Evolutionary conservation across 2,329 filamentous ascomycete species (phyloP).

Genomic region (Rosellinia necatrix): DNA sequence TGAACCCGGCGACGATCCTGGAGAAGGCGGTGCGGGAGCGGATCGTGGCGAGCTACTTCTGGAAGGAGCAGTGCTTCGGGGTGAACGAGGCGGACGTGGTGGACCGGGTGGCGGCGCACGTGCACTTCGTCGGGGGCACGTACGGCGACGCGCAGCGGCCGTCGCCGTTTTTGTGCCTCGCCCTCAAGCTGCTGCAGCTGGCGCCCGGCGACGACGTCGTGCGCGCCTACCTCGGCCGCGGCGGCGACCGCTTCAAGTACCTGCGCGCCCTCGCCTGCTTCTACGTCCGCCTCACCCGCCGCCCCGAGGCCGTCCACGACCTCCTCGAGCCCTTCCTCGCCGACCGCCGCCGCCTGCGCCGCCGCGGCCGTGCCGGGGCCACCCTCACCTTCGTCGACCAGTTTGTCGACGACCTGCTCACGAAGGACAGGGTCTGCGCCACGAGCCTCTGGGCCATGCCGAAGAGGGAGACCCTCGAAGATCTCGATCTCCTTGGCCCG

Average conservation of each 20-base stretch:
- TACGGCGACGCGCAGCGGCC: conserved; percentile 84
- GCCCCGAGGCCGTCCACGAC: conserved; percentile 78
- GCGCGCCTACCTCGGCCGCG: conserved; percentile 76
- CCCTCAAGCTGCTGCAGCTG: conserved; percentile 92
- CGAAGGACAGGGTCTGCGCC: conserved; percentile 86
- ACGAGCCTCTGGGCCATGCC: conserved; percentile 94
- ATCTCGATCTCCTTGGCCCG: conserved; percentile 84
- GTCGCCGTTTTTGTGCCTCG: conserved; percentile 89
- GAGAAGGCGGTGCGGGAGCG: conserved; percentile 95
- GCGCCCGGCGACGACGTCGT: conserved; percentile 80
- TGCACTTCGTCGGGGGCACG: conserved; percentile 85
- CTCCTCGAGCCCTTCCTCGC: conserved; percentile 81
- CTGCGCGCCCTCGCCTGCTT: conserved; percentile 87
- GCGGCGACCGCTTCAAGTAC: conserved; percentile 81
- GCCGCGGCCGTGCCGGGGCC: conserved; percentile 75
- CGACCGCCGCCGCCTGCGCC: conserved; percentile 82
- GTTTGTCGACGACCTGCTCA: conserved; percentile 90
- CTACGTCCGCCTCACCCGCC: conserved; percentile 87
- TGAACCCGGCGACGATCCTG: conserved; percentile 94
- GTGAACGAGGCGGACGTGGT: conserved; percentile 84
- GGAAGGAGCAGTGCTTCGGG: conserved; percentile 98
- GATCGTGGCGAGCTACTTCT: conserved; percentile 94
- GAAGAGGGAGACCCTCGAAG: conserved; percentile 79
- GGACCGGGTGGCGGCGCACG: conserved; percentile 82
- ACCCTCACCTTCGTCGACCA: conserved; percentile 82